phyloP scores from a whole-genome alignment of 352 stramenopile genomes.

The Lagenidium sp. region DNA sequence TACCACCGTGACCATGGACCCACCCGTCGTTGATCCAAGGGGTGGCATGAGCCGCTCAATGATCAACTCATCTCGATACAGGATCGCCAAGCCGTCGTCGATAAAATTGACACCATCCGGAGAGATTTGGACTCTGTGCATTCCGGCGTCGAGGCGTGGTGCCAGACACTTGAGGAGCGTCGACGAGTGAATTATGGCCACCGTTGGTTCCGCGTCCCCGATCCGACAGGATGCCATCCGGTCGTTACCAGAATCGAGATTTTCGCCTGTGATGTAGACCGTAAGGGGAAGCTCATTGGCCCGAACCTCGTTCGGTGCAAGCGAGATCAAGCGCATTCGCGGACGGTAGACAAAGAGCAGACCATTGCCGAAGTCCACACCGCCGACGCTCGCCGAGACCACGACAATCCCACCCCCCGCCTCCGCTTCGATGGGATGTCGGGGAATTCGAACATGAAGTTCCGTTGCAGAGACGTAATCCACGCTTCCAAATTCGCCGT shows the following conservation, averaged over 20 bases:
- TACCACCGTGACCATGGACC: conserved; percentile 31
- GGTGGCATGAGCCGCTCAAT: conserved; percentile 23
- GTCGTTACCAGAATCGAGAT: too few species aligned
- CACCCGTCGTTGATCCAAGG: conserved; percentile 34
- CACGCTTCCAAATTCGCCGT: too few species aligned
- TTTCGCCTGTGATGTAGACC: conserved; percentile 4
- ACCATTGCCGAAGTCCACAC: conserved; percentile 6
- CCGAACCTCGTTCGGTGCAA: conserved; percentile 6
- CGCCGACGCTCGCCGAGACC: neutral
- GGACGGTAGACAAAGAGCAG: conserved; percentile 10
- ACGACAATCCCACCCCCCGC: neutral
- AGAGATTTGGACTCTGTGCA: conserved; percentile 33
- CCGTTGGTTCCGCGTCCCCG: too few species aligned
- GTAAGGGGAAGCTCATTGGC: neutral
- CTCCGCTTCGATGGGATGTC: neutral
- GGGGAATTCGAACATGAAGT: neutral
- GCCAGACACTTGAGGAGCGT: neutral
- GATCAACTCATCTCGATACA: conserved; percentile 28
- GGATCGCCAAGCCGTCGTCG: conserved; percentile 22
- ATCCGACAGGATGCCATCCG: too few species aligned
- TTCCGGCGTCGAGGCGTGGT: conserved; percentile 18
- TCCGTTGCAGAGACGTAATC: neutral
- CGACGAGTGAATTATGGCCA: too few species aligned
- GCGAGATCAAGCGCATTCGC: conserved; percentile 2
- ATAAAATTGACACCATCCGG: conserved; percentile 36